Percentiles rank a stretch among this genome's conserved stretches.
Evolutionary conservation across 2,329 filamentous ascomycete species (phyloP).

Genomic region (Venturia aucupariae): DNA sequence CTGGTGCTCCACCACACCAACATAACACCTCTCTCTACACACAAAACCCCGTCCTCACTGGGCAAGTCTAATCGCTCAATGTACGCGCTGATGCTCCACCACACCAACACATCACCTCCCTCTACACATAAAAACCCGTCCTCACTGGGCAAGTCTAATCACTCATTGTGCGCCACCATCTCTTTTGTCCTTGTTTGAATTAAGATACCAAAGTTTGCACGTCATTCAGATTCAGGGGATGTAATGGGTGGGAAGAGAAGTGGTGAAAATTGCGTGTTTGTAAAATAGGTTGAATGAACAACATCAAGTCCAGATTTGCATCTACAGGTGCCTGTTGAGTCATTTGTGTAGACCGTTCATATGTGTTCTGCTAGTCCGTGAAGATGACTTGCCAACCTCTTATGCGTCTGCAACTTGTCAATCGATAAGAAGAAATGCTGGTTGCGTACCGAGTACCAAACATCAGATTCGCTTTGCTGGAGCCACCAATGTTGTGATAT

Average conservation of each 20-base stretch:
- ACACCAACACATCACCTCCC: conserved; percentile 28
- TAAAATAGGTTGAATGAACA: not conserved
- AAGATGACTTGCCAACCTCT: too few species aligned
- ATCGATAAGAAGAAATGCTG: too few species aligned
- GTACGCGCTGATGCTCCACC: conserved; percentile 16
- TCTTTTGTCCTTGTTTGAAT: not conserved
- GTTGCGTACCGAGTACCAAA: too few species aligned
- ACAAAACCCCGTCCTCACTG: conserved; percentile 36
- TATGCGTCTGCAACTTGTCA: too few species aligned
- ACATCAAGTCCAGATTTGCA: not conserved
- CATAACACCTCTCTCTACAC: conserved; percentile 33
- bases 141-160: conserved; percentile 30
- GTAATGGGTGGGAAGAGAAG: not conserved
- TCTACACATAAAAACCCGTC: conserved; percentile 36
- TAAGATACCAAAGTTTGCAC: not conserved
- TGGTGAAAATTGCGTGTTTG: not conserved
- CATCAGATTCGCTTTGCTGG: too few species aligned
- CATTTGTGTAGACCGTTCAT: too few species aligned
- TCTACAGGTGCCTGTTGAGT: too few species aligned
- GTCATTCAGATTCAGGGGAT: not conserved
- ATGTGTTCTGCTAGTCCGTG: too few species aligned
- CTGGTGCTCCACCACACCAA: conserved; percentile 17
- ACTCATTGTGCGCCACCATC: not conserved
- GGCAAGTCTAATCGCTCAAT: conserved; percentile 24
- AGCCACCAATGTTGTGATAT: too few species aligned